Conservation (phyloP, 129 eudicot species). For the Tagetes patula region DNA sequence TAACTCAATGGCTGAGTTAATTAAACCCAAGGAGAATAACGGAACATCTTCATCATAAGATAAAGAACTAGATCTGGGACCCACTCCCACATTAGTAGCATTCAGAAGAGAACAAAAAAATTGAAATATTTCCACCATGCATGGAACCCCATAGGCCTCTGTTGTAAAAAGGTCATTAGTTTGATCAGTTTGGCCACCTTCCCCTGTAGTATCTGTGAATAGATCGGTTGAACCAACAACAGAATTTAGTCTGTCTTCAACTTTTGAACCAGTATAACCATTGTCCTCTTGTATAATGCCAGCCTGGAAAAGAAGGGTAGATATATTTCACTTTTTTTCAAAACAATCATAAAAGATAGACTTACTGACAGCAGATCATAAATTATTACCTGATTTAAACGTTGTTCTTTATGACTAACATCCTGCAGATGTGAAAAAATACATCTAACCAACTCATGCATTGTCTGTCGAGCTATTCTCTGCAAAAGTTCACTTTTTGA, state of each 20-base stretch:
- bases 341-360: not conserved
- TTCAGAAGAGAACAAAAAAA: conserved; percentile 71
- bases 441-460: conserved; percentile 81
- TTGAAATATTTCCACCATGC: conserved; percentile 71
- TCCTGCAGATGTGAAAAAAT: conserved; percentile 72
- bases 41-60: conserved; percentile 80
- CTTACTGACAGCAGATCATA: not conserved
- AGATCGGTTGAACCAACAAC: conserved; percentile 23
- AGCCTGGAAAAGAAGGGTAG: conserved; percentile 35
- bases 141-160: conserved; percentile 65
- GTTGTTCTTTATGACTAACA: conserved; percentile 40
- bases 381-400: conserved; percentile 38
- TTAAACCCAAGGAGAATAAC: conserved; percentile 66
- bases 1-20: conserved; percentile 68
- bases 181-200: conserved; percentile 26
- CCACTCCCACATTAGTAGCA: conserved; percentile 37
- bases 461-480: conserved; percentile 79
- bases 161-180: conserved; percentile 36
- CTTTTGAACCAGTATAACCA: conserved; percentile 36
- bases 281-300: conserved; percentile 35
- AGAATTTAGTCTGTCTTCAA: conserved; percentile 18
- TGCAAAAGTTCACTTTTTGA: conserved; percentile 76
- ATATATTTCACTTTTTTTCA: conserved; percentile 4
- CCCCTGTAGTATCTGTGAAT: conserved; percentile 23
- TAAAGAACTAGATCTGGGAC: conserved; percentile 52